A percentile compares a stretch with the other conserved stretches of the same genome.
Evolutionary conservation across 2,329 filamentous ascomycete genomes (phyloP).

Genomic region (Aspergillus pseudoglaucus): DNA sequence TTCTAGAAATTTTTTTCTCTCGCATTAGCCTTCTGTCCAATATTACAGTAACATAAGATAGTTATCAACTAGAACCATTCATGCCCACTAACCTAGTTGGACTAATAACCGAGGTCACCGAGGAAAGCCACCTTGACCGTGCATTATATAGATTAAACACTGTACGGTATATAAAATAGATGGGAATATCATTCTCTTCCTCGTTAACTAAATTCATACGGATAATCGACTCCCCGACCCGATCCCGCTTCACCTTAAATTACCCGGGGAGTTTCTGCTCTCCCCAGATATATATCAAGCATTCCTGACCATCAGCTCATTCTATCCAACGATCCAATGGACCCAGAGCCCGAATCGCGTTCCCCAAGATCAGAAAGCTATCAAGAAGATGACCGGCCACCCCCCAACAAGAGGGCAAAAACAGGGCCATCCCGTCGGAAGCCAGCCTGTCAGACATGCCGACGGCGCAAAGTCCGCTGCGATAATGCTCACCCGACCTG

Average conservation of each 20-base stretch:
- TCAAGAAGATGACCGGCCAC: background rate
- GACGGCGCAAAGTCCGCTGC: constrained; percentile 22
- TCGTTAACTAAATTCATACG: too few species aligned
- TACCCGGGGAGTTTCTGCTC: too few species aligned
- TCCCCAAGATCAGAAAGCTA: background rate
- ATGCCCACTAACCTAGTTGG: too few species aligned
- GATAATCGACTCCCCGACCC: too few species aligned
- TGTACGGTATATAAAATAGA: too few species aligned
- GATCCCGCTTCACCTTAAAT: too few species aligned
- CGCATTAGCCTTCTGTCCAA: background rate
- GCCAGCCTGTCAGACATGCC: constrained; percentile 20
- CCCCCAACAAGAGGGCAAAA: background rate
- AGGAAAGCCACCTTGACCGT: too few species aligned
- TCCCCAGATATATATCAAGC: background rate
- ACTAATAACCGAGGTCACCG: too few species aligned
- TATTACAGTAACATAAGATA: too few species aligned
- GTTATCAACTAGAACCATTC: too few species aligned
- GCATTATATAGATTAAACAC: too few species aligned
- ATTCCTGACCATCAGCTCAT: background rate
- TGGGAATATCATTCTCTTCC: too few species aligned
- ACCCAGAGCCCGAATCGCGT: background rate
- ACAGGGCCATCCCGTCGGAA: constrained; percentile 4
- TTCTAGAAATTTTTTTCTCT: background rate
- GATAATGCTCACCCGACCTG: constrained; percentile 18
- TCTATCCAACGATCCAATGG: background rate